phyloP scores from a whole-genome alignment of 176 grass and related monocot species.

The Tuctoria greenei region DNA sequence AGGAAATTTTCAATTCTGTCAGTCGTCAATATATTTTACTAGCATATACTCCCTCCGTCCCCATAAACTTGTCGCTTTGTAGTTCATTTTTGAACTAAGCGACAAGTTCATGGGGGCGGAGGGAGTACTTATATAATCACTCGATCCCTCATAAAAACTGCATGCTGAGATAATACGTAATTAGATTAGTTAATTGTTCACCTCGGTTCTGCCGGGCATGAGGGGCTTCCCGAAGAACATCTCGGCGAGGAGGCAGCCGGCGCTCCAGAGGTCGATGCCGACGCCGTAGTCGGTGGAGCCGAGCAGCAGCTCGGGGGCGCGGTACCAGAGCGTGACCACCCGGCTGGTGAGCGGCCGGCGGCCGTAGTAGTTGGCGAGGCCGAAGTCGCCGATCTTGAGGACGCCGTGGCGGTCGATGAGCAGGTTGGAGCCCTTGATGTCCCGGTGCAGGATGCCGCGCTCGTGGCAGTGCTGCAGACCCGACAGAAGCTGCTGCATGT shows the following conservation, averaged over 20 bases:
- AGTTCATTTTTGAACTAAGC: too few relatives aligned
- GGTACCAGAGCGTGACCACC: constrained; percentile 63
- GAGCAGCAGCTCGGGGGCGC: constrained; percentile 43
- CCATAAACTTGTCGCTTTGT: too few relatives aligned
- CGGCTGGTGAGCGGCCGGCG: constrained; percentile 52
- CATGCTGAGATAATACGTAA: too few relatives aligned
- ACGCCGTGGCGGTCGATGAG: constrained; percentile 49
- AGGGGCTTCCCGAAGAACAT: constrained; percentile 49
- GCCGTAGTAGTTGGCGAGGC: constrained; percentile 54
- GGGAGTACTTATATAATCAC: too few relatives aligned
- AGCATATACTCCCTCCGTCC: too few relatives aligned
- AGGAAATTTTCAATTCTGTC: too few relatives aligned
- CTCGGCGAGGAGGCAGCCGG: constrained; percentile 54
- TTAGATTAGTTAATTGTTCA: too few relatives aligned
- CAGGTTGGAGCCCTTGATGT: constrained; percentile 65
- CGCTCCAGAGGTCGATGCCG: constrained; percentile 60
- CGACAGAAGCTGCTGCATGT: constrained; percentile 52
- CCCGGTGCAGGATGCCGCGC: constrained; percentile 52
- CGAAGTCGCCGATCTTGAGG: constrained; percentile 59
- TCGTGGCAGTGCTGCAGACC: constrained; percentile 64
- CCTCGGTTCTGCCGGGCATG: constrained; percentile 30
- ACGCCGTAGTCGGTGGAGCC: constrained; percentile 47
- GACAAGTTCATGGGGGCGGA: too few relatives aligned
- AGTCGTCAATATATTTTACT: too few relatives aligned
- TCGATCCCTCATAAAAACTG: too few relatives aligned